Evolutionary conservation across 179 eudicot species (phyloP), one percentile per base, ranked within the genome.

Genomic region (Monotropa hypopitys): DNA sequence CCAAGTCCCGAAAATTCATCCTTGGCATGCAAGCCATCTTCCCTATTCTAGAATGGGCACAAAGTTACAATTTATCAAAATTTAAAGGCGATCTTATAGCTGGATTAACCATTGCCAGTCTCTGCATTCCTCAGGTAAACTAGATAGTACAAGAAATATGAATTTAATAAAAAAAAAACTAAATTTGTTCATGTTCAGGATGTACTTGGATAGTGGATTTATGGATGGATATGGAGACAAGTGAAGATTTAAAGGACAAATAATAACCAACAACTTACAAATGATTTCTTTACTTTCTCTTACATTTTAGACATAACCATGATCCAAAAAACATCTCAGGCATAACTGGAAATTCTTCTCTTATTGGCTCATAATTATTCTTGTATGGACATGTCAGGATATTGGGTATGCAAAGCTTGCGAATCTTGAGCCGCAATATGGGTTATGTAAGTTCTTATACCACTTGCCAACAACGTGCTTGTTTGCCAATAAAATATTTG

Each of bases 341-440:
- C 35, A 59, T 61, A 28, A 11, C 67, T 13, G 3, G 0, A 28
- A 61, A 61, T 61, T 61, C n/a, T 80, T 23, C 38, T 4, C 38
- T 61, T 61, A 3, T 61, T 3, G 67, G 67, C 38, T n/a, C 30
- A 20, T 61, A 61, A 61, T 20, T 4, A 15, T 38, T 67, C 40
- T 21, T 56, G 16, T 47, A 47, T 26, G 43, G 16, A 62, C 46
- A 28, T 57, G 77, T 82, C 81, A 89, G 93, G 93, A 89, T 77
- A 88, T 89, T 23, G 93, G 84, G 51, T 89, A 89, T 72, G 75
- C 93, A 38, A 89, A 88, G 79, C 93, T 89, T 74, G 91, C 93
- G 4, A 83, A 86, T 75, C 77, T 89, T 56, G 73, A 56, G n/a
- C 93, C 91, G 72, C 88, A 89, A 38, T 84, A 86, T 78, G 93